Base-by-base conservation (phyloP, 495 filamentous ascomycete species). In the Patellaria atrata region DNA sequence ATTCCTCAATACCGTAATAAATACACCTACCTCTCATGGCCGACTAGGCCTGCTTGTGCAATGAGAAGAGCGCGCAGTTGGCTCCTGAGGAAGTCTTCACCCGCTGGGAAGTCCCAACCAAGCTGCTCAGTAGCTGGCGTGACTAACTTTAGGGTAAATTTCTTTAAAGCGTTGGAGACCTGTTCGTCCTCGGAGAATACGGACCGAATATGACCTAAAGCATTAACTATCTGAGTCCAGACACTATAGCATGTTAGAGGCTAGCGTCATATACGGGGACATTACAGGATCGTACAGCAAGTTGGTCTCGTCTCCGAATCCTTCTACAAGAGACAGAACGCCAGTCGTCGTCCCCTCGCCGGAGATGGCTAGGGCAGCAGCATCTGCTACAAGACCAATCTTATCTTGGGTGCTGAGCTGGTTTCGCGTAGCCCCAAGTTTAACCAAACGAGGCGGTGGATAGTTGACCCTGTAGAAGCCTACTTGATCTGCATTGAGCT, bases 381-480 rank as follows among this genome's bases (percentile, higher is more conserved):
- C 84, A 56, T 93, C 89, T 31, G 79, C 83, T 40, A 92, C 73
- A 38, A 92, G 65, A 5, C 80, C 83, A 48, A 94, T 87, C 59
- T 85, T 89, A 59, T 97, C 89, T 54, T 85, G 74, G 14, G 77
- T 73, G 37, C 72, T 79, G 25, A 97, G 63, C 22, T 73, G 68
- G 37, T 76, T 63, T 24, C 77, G 71, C 28, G 76, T 73, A 29
- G 73, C 67, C 31, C 86, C 79, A 23, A 97, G 76, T 52, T 82
- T 76, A 12, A 65, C 70, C 22, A 97, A 69, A 13, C 85, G 71
- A 20, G 65, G 62, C 27, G 82, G 73, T 7, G 89, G 79, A 46
- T 93, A 91, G 55, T 91, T 93, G 17, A 84, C 89, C 27, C 87
- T 67, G 55, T 92, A 97, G 60, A 94, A 94, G 9, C 85, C 89